phyloP scores from a whole-genome alignment of 805 yeast species.

The Jamesozyma piceae region DNA sequence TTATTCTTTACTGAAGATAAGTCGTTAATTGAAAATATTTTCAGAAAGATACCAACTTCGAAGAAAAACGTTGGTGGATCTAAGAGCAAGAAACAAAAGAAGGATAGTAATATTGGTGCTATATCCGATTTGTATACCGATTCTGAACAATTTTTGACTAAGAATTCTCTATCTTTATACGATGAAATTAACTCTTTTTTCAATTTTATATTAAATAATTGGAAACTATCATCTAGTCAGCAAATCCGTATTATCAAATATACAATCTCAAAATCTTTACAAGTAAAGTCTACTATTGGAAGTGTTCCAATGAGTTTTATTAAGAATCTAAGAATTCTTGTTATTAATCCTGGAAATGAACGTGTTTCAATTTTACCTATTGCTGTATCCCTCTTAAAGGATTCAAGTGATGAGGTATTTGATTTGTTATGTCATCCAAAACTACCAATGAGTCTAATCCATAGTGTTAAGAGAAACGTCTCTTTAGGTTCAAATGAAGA shows the following conservation, averaged over 20 bases:
- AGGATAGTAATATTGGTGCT: slow-evolving; percentile 39
- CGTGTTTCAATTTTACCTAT: slow-evolving; percentile 64
- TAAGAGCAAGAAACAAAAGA: slow-evolving; percentile 33
- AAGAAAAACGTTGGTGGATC: slow-evolving; percentile 11
- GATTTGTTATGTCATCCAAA: slow-evolving; percentile 66
- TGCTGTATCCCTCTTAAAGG: slow-evolving; percentile 41
- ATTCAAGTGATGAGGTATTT: slow-evolving; percentile 39
- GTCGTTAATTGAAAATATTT: slow-evolving; percentile 22
- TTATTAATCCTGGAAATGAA: slow-evolving; percentile 59
- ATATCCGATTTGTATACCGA: slow-evolving; percentile 63
- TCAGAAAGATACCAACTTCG: slow-evolving; percentile 10
- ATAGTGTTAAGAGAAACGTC: slow-evolving; percentile 17
- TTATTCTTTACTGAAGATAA: slow-evolving; percentile 33
- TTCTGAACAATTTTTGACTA: slow-evolving; percentile 42
- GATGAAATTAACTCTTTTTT: slow-evolving; percentile 36
- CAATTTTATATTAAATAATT: slow-evolving; percentile 37
- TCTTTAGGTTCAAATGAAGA: slow-evolving; percentile 5
- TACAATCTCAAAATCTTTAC: slow-evolving; percentile 32
- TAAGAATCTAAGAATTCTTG: slow-evolving; percentile 44
- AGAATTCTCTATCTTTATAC: slow-evolving; percentile 34
- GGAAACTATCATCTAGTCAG: slow-evolving; percentile 51
- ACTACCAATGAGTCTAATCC: slow-evolving; percentile 43
- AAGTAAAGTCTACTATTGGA: slow-evolving; percentile 23
- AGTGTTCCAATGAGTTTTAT: slow-evolving; percentile 20
- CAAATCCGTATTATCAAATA: slow-evolving; percentile 48